phyloP scores from a whole-genome alignment of 2,329 filamentous ascomycete genomes.

The Neonectria punicea region DNA sequence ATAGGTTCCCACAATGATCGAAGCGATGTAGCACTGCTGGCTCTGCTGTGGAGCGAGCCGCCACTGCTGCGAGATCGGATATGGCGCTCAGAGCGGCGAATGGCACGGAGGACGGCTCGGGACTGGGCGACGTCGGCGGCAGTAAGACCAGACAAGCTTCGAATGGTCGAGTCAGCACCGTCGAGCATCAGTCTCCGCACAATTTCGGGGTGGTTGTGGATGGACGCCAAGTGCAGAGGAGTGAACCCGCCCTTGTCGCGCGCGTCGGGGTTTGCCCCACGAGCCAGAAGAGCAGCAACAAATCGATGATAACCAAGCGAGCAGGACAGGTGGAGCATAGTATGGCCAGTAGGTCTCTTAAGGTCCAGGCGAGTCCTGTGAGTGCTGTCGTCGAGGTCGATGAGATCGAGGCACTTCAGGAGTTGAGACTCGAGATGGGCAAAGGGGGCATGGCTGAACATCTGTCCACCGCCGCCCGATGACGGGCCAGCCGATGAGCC shows the following conservation, averaged over 20 bases:
- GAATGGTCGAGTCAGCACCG: slow-evolving; percentile 76
- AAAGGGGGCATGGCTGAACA: slow-evolving; percentile 54
- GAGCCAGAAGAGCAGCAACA: slow-evolving; percentile 78
- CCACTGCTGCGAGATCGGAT: slow-evolving; percentile 77
- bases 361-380: slow-evolving; percentile 75
- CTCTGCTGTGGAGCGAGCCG: slow-evolving; percentile 67
- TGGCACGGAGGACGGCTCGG: slow-evolving; percentile 69
- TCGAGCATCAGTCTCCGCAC: slow-evolving; percentile 78
- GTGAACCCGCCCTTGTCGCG: slow-evolving; percentile 84
- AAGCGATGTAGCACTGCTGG: slow-evolving; percentile 74
- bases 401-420: slow-evolving; percentile 79
- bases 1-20: slow-evolving; percentile 73
- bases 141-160: slow-evolving; percentile 76
- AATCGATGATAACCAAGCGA: slow-evolving; percentile 80
- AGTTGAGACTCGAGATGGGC: slow-evolving; percentile 74
- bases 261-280: slow-evolving; percentile 80
- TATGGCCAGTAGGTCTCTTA: slow-evolving; percentile 74
- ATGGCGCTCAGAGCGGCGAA: slow-evolving; percentile 70
- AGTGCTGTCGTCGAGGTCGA: slow-evolving; percentile 80
- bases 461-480: slow-evolving; percentile 58
- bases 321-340: slow-evolving; percentile 82
- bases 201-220: slow-evolving; percentile 80
- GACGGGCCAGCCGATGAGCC: slow-evolving; percentile 52
- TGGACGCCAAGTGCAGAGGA: slow-evolving; percentile 82
- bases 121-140: slow-evolving; percentile 77